Conservation (phyloP, 2,329 filamentous ascomycete species). For the Fusarium illudens region DNA sequence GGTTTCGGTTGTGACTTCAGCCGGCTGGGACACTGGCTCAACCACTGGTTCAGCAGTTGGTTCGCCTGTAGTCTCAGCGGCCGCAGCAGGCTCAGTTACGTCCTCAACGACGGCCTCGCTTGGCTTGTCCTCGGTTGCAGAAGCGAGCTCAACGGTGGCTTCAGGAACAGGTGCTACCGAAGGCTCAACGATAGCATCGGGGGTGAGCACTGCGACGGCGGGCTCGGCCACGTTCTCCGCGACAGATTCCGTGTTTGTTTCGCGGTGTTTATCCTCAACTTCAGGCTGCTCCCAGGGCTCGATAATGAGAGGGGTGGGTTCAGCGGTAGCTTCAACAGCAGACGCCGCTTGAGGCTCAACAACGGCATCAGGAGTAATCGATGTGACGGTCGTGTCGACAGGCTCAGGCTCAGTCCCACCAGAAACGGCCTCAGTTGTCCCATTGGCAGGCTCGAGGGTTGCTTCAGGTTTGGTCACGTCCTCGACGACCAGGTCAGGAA, state of each 20-base stretch:
- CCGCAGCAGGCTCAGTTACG: not conserved
- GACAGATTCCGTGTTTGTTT: not conserved
- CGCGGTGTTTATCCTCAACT: not conserved
- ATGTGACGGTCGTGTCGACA: not conserved
- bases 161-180: not conserved
- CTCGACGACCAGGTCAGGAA: not conserved
- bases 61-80: not conserved
- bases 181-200: not conserved
- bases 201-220: not conserved
- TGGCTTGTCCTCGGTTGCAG: not conserved
- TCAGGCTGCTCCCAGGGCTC: not conserved
- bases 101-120: not conserved
- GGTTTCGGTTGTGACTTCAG: not conserved
- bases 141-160: not conserved
- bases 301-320: not conserved
- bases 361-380: constrained; percentile 4
- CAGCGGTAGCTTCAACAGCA: not conserved
- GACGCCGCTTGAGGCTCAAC: not conserved
- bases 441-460: not conserved
- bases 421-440: not conserved
- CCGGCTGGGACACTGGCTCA: constrained; percentile 8
- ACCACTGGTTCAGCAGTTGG: not conserved
- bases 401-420: constrained; percentile 1
- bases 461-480: not conserved
- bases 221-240: not conserved